A percentile compares a stretch with the other conserved stretches of the same genome.
Conservation (phyloP, 1,284 basidiomycete species). For the Sanghuangporus weigelae region DNA sequence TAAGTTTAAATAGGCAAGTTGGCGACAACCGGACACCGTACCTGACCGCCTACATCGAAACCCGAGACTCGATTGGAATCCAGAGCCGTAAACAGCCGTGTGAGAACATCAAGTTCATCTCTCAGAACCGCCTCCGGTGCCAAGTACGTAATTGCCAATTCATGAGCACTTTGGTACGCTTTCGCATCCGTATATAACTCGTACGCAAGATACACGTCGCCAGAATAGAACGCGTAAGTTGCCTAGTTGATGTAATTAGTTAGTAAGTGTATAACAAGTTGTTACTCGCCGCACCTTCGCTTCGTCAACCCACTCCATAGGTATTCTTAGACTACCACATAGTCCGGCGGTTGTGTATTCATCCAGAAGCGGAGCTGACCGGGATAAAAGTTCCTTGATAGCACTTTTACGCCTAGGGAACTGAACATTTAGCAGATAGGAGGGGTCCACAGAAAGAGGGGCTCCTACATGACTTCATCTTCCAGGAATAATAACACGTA, state of each 20-base stretch:
- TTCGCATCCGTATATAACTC: conserved; percentile 71
- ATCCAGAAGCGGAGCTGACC: conserved; percentile 65
- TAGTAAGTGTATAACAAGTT: conserved; percentile 9
- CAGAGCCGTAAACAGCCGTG: conserved; percentile 69
- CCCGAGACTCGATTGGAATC: conserved; percentile 57
- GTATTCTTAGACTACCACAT: conserved; percentile 73
- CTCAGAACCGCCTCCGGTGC: conserved; percentile 87
- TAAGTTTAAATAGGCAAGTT: conserved; percentile 3
- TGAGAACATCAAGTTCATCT: conserved; percentile 72
- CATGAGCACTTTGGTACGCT: conserved; percentile 72
- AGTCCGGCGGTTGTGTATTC: conserved; percentile 72
- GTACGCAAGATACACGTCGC: conserved; percentile 74
- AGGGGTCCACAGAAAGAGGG: conserved; percentile 6
- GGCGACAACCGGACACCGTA: conserved; percentile 28
- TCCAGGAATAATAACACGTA: conserved; percentile 92
- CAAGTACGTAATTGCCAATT: conserved; percentile 76
- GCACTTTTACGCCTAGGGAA: conserved; percentile 63
- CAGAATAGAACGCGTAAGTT: conserved; percentile 53
- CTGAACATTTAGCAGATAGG: conserved; percentile 23
- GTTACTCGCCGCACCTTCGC: conserved; percentile 56
- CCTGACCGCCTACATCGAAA: conserved; percentile 81
- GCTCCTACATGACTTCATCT: conserved; percentile 63
- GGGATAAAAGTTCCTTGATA: conserved; percentile 75
- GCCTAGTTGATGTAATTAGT: conserved; percentile 42
- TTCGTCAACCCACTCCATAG: conserved; percentile 82